Base-by-base conservation (phyloP, 306 rosid species). In the Hippophae gyantsensis region DNA sequence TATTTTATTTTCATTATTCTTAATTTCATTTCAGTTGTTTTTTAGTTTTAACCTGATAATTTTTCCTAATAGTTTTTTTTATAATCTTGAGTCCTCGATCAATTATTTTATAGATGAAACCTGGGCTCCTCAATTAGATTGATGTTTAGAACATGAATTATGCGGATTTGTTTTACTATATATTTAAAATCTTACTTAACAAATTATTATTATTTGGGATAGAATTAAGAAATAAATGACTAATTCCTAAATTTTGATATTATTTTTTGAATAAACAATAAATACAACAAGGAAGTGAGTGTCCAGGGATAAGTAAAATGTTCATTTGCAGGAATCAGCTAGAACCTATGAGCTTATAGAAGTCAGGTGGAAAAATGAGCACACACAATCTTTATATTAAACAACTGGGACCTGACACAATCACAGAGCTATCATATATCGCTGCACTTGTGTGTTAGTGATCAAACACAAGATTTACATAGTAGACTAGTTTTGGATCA, bases 391-490 rank as follows among this genome's bases (percentile, higher is more conserved):
- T 92, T 54, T 88, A 82, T 75, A 76, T 92, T 52, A 82, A 88
- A 51, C 99, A 92, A 67, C 57, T 85, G 56, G 99, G 99, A 58
- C 88, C 99, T 0, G 85, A 88, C 43, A 92, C 99, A 0, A 64
- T 67, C 13, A 92, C 96, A 0, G 86, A 85, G 60, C 62, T 92
- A 69, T 85, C 96, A 13, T 18, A 18, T 18, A 18, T 79, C 99
- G 6, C 56, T 92, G 60, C 96, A 92, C 69, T 69, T 92, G 70
- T 80, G 81, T 64, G 83, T 77, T 18, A 78, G 81, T 11, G 72
- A 88, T 68, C 99, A 88, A 74, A 85, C 95, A 43, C 99, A 92
- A 72, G 99, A 92, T 80, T 79, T 92, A 40, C 99, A 85, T 56
- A 92, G 99, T 66, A 73, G 74, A 3, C 78, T 92, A 54, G 83